Conservation (phyloP, 2,329 filamentous ascomycete genomes). For the Akanthomyces muscarius region DNA sequence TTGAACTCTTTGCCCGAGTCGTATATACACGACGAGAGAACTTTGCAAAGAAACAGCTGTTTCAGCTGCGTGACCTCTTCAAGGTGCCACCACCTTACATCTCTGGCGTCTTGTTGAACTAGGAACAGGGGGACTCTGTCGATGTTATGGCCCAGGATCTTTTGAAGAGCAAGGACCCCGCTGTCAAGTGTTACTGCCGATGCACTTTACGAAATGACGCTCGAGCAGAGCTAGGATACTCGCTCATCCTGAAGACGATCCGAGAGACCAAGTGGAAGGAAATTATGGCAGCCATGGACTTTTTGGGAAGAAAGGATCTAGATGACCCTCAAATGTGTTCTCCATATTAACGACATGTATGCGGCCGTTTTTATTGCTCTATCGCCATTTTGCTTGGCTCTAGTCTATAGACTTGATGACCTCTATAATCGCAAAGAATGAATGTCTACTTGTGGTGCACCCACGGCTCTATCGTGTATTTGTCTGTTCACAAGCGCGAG, state of each 20-base stretch:
- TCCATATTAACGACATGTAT: conserved; percentile 3
- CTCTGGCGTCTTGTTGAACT: conserved; percentile 27
- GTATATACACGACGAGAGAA: conserved; percentile 53
- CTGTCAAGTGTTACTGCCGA: conserved; percentile 30
- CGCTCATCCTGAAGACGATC: conserved; percentile 20
- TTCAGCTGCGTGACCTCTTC: conserved; percentile 61
- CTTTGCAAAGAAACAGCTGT: conserved; percentile 50
- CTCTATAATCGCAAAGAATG: not conserved
- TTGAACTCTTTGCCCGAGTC: conserved; percentile 63
- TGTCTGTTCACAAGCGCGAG: not conserved
- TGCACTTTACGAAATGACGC: conserved; percentile 26
- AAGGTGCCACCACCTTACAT: conserved; percentile 52
- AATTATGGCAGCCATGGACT: conserved; percentile 24
- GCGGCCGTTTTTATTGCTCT: not conserved
- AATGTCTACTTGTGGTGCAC: not conserved
- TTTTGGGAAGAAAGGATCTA: conserved; percentile 28
- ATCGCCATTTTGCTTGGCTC: not conserved
- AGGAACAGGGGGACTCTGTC: conserved; percentile 26
- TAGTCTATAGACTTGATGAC: not conserved
- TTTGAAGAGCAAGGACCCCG: conserved; percentile 19
- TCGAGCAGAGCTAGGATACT: conserved; percentile 24
- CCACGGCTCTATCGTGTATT: not conserved
- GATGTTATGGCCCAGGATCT: conserved; percentile 27
- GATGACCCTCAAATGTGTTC: conserved; percentile 20
- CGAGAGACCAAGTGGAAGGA: conserved; percentile 28